Evolutionary conservation across 306 rosid genomes (phyloP).

Genomic region (Fragaria iinumae): DNA sequence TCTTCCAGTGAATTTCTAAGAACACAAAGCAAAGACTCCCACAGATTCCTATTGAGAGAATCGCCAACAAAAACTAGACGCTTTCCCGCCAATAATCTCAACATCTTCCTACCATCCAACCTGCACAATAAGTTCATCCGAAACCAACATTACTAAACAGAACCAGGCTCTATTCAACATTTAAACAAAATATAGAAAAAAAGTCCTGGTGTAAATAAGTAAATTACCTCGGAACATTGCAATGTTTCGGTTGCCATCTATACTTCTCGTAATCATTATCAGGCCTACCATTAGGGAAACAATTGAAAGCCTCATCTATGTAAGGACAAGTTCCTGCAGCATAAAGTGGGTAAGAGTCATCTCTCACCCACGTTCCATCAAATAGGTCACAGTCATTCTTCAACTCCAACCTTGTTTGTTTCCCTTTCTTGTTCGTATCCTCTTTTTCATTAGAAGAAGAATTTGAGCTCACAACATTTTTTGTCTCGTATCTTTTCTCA

Average conservation of each 20-base stretch:
- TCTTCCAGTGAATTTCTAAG: slow-evolving; percentile 29
- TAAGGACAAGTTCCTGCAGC: slow-evolving; percentile 24
- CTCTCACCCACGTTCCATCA: slow-evolving; percentile 28
- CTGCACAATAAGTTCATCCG: slow-evolving; percentile 17
- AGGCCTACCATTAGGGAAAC: slow-evolving; percentile 23
- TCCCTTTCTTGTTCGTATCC: neutral
- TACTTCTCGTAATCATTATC: slow-evolving; percentile 25
- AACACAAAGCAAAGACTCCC: slow-evolving; percentile 32
- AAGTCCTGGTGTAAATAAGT: neutral
- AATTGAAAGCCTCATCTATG: slow-evolving; percentile 28
- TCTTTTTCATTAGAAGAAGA: slow-evolving; percentile 10
- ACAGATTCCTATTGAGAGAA: slow-evolving; percentile 34
- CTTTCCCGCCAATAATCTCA: slow-evolving; percentile 21
- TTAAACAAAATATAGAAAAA: neutral
- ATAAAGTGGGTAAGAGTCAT: slow-evolving; percentile 22
- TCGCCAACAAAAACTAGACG: slow-evolving; percentile 27
- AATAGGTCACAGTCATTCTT: slow-evolving; percentile 19
- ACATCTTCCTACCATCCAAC: slow-evolving; percentile 21
- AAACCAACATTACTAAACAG: slow-evolving; percentile 5
- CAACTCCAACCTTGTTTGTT: neutral
- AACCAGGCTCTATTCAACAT: neutral
- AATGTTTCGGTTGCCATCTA: slow-evolving; percentile 29
- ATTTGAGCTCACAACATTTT: neutral
- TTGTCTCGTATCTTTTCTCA: neutral
- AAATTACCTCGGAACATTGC: slow-evolving; percentile 26